phyloP scores from a whole-genome alignment of 768 basidiomycete genomes.

The Neoboletus magnificus region DNA sequence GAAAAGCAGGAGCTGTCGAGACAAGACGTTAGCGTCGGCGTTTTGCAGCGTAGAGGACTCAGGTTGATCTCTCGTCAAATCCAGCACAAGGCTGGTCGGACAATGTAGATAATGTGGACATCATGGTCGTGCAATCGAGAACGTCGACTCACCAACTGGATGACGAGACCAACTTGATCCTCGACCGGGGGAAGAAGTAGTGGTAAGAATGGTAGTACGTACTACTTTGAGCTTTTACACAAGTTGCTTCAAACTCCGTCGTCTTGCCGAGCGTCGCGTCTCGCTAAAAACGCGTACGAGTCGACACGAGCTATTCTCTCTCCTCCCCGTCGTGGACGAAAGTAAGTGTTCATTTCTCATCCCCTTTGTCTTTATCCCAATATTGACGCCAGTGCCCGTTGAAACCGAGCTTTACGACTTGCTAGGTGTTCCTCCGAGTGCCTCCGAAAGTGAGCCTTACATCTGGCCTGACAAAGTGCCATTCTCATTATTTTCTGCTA shows the following conservation, averaged over 20 bases:
- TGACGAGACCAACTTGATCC: background rate
- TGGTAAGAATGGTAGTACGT: background rate
- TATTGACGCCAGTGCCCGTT: conserved; percentile 50
- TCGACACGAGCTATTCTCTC: background rate
- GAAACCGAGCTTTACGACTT: conserved; percentile 87
- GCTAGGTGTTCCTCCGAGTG: conserved; percentile 66
- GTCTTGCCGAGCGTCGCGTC: conserved; percentile 29
- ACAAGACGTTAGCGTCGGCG: conserved; percentile 29
- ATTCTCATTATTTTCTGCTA: conserved; percentile 26
- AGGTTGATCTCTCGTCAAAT: conserved; percentile 46
- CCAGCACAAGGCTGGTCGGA: conserved; percentile 56
- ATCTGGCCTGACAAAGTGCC: background rate
- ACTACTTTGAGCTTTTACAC: background rate
- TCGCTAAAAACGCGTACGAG: conserved; percentile 26
- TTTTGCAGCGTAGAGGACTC: conserved; percentile 17
- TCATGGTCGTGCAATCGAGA: conserved; percentile 39
- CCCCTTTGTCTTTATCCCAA: background rate
- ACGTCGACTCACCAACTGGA: conserved; percentile 21
- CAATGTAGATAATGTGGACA: conserved; percentile 89
- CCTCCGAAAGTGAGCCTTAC: conserved; percentile 59
- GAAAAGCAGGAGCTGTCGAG: conserved; percentile 13
- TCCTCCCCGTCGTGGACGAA: conserved; percentile 10
- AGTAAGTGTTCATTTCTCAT: conserved; percentile 26
- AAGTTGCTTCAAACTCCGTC: conserved; percentile 32
- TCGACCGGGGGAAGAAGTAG: background rate